A percentile compares a stretch with the other conserved stretches of the same genome.
phyloP scores from a whole-genome alignment of 805 yeast genomes.

The Candida boleticola region DNA sequence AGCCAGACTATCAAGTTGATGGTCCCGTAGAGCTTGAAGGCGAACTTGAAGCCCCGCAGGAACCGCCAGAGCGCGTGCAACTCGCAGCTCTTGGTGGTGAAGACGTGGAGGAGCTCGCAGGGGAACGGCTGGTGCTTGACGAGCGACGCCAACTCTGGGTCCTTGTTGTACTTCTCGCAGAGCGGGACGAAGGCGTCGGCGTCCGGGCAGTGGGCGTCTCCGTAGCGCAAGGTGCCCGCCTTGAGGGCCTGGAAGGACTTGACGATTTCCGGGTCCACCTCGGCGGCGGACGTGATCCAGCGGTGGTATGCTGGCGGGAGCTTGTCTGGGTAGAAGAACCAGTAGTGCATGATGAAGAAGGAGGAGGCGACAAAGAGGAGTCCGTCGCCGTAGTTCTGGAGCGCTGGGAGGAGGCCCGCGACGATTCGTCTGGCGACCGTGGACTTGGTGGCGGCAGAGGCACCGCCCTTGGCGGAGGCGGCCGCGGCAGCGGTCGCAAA shows the following conservation, averaged over 20 bases:
- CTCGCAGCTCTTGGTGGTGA: constrained; percentile 31
- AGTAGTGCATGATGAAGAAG: constrained; percentile 33
- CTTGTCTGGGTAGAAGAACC: constrained; percentile 38
- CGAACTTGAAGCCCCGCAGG: constrained; percentile 31
- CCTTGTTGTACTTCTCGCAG: constrained; percentile 32
- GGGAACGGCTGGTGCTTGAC: constrained; percentile 24
- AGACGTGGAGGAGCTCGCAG: constrained; percentile 36
- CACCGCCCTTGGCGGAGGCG: neutral
- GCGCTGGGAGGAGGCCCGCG: neutral
- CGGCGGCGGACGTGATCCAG: constrained; percentile 51
- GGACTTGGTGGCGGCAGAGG: neutral
- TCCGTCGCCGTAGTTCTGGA: constrained; percentile 23
- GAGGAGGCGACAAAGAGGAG: constrained; percentile 26
- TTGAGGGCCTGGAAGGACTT: constrained; percentile 30
- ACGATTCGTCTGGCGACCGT: neutral
- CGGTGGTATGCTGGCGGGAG: constrained; percentile 43
- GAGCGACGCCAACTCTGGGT: constrained; percentile 20
- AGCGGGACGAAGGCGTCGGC: constrained; percentile 28
- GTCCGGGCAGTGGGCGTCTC: constrained; percentile 16
- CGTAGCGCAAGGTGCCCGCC: constrained; percentile 31
- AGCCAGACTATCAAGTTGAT: constrained; percentile 26
- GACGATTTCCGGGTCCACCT: constrained; percentile 42
- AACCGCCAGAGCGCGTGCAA: constrained; percentile 38
- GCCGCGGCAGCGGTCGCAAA: constrained; percentile 3
- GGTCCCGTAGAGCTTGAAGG: constrained; percentile 35